Percentiles rank a stretch among this genome's conserved stretches.
Conservation (phyloP, 2,329 filamentous ascomycete species). For the Colletotrichum graminicola region DNA sequence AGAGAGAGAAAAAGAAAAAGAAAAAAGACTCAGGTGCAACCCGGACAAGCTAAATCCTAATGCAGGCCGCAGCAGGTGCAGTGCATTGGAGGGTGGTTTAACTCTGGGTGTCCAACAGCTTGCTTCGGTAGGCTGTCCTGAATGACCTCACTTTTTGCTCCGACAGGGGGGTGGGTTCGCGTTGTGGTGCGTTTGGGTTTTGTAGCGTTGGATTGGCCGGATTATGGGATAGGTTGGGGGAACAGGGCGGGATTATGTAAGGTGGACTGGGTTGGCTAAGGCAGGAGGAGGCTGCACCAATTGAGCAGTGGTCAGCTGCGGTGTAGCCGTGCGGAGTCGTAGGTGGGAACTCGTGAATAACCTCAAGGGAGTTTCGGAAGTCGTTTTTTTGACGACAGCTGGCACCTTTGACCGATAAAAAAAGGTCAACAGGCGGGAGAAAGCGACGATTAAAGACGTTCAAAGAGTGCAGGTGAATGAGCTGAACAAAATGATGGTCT, state of each 20-base stretch:
- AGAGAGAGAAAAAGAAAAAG: not conserved
- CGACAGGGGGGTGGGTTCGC: slow-evolving; percentile 30
- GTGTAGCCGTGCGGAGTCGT: slow-evolving; percentile 42
- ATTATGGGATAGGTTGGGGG: slow-evolving; percentile 19
- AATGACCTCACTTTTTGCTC: slow-evolving; percentile 42
- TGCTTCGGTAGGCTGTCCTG: slow-evolving; percentile 23
- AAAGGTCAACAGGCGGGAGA: slow-evolving; percentile 44
- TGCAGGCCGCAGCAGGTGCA: slow-evolving; percentile 7
- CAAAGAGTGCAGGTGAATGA: slow-evolving; percentile 48
- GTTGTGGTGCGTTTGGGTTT: slow-evolving; percentile 31
- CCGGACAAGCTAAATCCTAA: not conserved
- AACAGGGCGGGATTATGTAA: slow-evolving; percentile 40
- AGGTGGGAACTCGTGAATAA: slow-evolving; percentile 44
- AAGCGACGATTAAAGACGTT: slow-evolving; percentile 43
- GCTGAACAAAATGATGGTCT: slow-evolving; percentile 51
- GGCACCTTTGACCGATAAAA: slow-evolving; percentile 42
- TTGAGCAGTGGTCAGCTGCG: slow-evolving; percentile 39
- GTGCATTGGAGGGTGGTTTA: slow-evolving; percentile 16
- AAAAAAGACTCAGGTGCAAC: slow-evolving; percentile 2
- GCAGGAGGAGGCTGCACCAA: slow-evolving; percentile 36
- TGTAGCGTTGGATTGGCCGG: slow-evolving; percentile 35
- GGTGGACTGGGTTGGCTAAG: slow-evolving; percentile 33
- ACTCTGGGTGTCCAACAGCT: slow-evolving; percentile 13
- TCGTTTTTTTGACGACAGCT: slow-evolving; percentile 39
- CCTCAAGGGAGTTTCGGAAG: slow-evolving; percentile 41